phyloP scores from a whole-genome alignment of 495 filamentous ascomycete species.

The Neurospora sp. region DNA sequence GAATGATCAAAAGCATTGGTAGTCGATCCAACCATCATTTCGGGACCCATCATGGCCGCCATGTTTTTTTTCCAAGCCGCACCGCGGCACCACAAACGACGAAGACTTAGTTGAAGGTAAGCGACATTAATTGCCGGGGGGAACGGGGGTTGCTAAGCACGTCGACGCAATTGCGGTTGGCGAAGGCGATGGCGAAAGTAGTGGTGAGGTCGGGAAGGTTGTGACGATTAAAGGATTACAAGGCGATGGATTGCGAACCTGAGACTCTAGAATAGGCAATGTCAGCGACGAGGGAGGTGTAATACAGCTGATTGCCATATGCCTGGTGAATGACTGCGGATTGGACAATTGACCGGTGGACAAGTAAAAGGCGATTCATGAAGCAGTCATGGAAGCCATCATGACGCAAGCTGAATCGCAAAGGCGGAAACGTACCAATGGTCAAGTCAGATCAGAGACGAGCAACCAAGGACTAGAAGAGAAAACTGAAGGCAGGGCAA shows the following conservation, averaged over 20 bases:
- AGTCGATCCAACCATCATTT: conserved; percentile 23
- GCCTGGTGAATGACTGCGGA: not conserved
- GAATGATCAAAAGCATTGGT: conserved; percentile 17
- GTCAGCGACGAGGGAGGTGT: conserved; percentile 11
- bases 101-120: conserved; percentile 23
- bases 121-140: conserved; percentile 30
- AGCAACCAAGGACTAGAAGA: conserved; percentile 11
- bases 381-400: not conserved
- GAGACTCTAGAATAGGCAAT: not conserved
- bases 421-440: conserved; percentile 10
- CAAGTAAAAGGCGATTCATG: not conserved
- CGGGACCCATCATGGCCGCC: conserved; percentile 31
- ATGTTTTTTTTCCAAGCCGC: conserved; percentile 35
- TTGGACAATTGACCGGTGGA: not conserved
- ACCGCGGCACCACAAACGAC: conserved; percentile 34
- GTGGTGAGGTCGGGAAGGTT: conserved; percentile 1
- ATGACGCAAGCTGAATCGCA: not conserved
- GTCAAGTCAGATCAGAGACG: conserved; percentile 5
- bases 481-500: conserved; percentile 5
- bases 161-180: not conserved
- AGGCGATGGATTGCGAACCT: not conserved
- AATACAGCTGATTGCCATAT: not conserved
- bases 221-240: conserved; percentile 22
- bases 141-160: not conserved
- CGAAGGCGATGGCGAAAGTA: not conserved